phyloP scores from a whole-genome alignment of 176 grass and related monocot species.

The Aegilops sharonensis region DNA sequence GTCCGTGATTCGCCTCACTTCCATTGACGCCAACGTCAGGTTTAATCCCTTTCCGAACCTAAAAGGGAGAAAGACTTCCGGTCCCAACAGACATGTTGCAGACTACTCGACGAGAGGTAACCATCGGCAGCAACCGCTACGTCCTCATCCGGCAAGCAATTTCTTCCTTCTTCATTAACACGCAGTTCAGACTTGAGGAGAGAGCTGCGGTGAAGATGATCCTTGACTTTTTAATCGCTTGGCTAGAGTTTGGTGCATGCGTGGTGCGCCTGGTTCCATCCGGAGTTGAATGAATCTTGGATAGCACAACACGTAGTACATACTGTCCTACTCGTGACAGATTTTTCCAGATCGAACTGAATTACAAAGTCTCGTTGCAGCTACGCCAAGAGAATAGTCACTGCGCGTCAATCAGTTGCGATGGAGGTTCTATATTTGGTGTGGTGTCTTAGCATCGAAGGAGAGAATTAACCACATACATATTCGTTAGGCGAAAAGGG shows the following conservation, averaged over 20 bases:
- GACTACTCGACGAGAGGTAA: too few relatives aligned
- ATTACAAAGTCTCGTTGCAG: background rate
- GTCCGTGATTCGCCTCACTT: too few relatives aligned
- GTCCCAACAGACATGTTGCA: too few relatives aligned
- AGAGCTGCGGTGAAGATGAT: too few relatives aligned
- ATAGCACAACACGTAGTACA: background rate
- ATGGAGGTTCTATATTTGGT: too few relatives aligned
- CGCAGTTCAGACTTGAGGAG: too few relatives aligned
- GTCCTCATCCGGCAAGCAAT: background rate
- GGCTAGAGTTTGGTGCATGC: slow-evolving; percentile 12
- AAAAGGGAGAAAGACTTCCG: too few relatives aligned
- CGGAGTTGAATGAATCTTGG: slow-evolving; percentile 23
- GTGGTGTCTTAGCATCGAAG: background rate
- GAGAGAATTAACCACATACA: background rate
- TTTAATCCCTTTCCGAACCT: too few relatives aligned
- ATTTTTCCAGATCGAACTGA: background rate
- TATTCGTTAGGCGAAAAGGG: too few relatives aligned
- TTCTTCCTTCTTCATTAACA: slow-evolving; percentile 20
- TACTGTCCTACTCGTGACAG: background rate
- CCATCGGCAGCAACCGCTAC: background rate
- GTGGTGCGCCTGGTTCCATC: slow-evolving; percentile 4
- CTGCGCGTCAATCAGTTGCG: background rate
- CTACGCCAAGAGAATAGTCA: background rate
- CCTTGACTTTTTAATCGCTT: background rate
- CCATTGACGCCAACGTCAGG: too few relatives aligned